Percentiles rank a stretch among this genome's conserved stretches.
These are phyloP conservation scores for Syzygium aromaticum DNA, from an alignment of 345 rosid species.

Conservation along the genomic window DNA sequence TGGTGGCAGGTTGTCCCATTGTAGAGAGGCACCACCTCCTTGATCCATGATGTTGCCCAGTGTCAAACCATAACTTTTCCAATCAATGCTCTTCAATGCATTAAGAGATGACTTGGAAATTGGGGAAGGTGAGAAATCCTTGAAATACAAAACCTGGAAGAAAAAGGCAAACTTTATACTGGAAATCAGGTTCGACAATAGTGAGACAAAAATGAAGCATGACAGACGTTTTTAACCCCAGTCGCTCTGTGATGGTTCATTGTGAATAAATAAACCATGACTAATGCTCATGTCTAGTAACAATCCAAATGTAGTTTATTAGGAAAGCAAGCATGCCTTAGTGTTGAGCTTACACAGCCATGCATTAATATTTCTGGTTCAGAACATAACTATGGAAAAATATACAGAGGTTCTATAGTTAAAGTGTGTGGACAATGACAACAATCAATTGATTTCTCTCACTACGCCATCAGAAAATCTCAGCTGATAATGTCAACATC, in stretches of 20 bases:
- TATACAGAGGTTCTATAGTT: background rate
- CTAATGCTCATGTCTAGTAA: background rate
- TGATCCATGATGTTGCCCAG: constrained; percentile 34
- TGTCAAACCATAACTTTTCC: constrained; percentile 82
- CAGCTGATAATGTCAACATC: background rate
- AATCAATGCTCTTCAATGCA: constrained; percentile 57
- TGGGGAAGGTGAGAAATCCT: constrained; percentile 55
- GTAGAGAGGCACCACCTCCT: constrained; percentile 34
- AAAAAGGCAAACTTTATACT: background rate
- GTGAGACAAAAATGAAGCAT: background rate
- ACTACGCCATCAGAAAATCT: background rate
- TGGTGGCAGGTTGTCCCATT: constrained; percentile 69
- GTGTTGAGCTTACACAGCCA: background rate
- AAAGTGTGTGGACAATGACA: background rate
- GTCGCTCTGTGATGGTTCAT: background rate
- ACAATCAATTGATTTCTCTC: background rate
- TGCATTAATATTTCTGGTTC: background rate
- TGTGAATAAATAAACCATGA: background rate
- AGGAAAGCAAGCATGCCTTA: background rate
- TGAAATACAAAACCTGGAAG: constrained; percentile 64
- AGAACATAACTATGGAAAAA: background rate
- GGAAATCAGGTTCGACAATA: background rate
- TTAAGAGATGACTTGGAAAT: constrained; percentile 34
- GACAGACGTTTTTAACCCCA: background rate
- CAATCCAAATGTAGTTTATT: background rate